phyloP scores from a whole-genome alignment of 345 rosid species.

The Punica granatum region DNA sequence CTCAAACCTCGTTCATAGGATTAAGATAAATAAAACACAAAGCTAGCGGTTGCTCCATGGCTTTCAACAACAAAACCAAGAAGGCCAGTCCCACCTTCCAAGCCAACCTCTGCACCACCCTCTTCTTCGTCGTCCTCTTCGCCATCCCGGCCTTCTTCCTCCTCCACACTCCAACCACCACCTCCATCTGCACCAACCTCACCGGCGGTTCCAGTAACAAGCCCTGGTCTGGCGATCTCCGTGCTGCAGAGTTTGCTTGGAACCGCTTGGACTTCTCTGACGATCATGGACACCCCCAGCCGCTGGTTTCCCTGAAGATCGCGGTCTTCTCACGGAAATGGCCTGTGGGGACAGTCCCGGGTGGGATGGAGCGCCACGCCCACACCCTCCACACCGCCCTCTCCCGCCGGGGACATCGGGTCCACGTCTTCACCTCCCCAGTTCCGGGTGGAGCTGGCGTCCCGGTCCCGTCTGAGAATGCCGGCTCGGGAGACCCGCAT shows the following conservation, averaged over 20 bases:
- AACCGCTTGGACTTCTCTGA: conserved; percentile 32
- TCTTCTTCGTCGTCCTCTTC: conserved; percentile 76
- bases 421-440: conserved; percentile 88
- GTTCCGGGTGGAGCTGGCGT: not conserved
- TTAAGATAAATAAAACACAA: too few relatives aligned
- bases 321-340: conserved; percentile 93
- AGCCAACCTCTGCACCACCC: conserved; percentile 45
- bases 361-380: conserved; percentile 99
- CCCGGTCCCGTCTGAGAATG: not conserved
- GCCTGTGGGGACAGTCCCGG: conserved; percentile 67
- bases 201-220: not conserved
- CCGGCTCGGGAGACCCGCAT: conserved; percentile 15
- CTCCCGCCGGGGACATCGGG: conserved; percentile 68
- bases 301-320: conserved; percentile 37
- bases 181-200: conserved; percentile 26
- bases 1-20: too few relatives aligned
- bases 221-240: conserved; percentile 77
- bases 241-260: conserved; percentile 53
- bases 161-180: conserved; percentile 39
- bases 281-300: conserved; percentile 1
- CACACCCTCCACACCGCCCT: conserved; percentile 64
- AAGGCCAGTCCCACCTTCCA: conserved; percentile 27
- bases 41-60: not conserved
- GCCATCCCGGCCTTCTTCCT: conserved; percentile 75
- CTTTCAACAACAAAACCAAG: conserved; percentile 39